phyloP scores from a whole-genome alignment of 148 eudicot species.

The Arctostaphylos glauca region DNA sequence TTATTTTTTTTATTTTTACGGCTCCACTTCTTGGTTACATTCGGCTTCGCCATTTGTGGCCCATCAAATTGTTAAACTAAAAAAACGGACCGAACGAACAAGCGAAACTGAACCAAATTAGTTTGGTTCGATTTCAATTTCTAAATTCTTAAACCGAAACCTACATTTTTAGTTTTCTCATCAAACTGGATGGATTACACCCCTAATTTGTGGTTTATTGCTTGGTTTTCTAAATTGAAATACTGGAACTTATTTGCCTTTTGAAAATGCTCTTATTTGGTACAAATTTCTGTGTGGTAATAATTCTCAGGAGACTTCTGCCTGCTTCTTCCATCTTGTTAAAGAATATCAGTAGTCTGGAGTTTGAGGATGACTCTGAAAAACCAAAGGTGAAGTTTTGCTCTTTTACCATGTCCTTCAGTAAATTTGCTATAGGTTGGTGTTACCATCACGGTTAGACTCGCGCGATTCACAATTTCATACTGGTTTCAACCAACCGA shows the following conservation, averaged over 20 bases:
- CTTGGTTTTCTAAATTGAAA: background rate
- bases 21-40: too few relatives aligned
- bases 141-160: too few relatives aligned
- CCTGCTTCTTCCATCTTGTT: conserved; percentile 78
- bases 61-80: too few relatives aligned
- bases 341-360: conserved; percentile 44
- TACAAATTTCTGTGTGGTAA: conserved; percentile 11
- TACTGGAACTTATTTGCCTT: background rate
- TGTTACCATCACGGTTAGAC: too few relatives aligned
- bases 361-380: conserved; percentile 45
- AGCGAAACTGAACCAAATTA: too few relatives aligned
- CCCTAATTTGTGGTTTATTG: background rate
- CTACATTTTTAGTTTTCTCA: too few relatives aligned
- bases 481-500: too few relatives aligned
- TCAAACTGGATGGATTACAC: background rate
- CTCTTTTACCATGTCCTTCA: background rate
- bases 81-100: too few relatives aligned
- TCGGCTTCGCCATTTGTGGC: too few relatives aligned
- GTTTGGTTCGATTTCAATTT: too few relatives aligned
- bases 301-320: conserved; percentile 62
- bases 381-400: conserved; percentile 47
- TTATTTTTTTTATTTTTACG: too few relatives aligned
- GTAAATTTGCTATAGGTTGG: background rate
- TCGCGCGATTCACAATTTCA: too few relatives aligned
- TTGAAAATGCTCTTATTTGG: background rate